Percentiles rank a stretch among this genome's conserved stretches.
Evolutionary conservation across 1,284 basidiomycete species (phyloP).

Genomic region (Caloboletus firmus): DNA sequence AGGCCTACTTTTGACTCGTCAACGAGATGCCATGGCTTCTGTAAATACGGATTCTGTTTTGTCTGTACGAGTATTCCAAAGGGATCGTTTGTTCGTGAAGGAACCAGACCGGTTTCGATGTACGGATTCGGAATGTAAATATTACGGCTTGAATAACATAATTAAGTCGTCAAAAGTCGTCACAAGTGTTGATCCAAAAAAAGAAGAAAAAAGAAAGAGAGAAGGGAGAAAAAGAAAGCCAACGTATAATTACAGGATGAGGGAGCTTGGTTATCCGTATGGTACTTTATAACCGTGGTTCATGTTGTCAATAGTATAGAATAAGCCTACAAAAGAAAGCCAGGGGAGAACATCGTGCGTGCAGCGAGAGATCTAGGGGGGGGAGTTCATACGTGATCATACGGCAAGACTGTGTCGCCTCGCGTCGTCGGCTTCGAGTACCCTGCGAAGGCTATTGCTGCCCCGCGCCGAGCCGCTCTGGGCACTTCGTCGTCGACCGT

Average conservation of each 20-base stretch:
- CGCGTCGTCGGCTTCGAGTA: conserved; percentile 35
- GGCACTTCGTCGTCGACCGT: conserved; percentile 52
- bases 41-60: neutral
- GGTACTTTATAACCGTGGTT: conserved; percentile 18
- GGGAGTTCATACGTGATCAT: conserved; percentile 11
- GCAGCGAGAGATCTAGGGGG: neutral
- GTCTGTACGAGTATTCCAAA: neutral
- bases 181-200: conserved; percentile 11
- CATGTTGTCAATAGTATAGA: conserved; percentile 36
- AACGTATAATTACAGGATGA: conserved; percentile 33
- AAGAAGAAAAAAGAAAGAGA: neutral
- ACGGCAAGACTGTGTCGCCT: conserved; percentile 36
- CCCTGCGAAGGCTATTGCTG: conserved; percentile 29
- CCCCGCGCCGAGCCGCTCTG: conserved; percentile 24
- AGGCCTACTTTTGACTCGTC: conserved; percentile 33
- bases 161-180: conserved; percentile 33
- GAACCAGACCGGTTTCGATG: neutral
- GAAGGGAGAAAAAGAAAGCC: neutral
- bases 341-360: neutral
- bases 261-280: conserved; percentile 20
- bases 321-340: conserved; percentile 32
- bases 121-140: conserved; percentile 1
- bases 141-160: conserved; percentile 22
- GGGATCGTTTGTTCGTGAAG: too few species aligned
- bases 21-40: neutral